Percentiles rank a stretch among this genome's conserved stretches.
These are phyloP conservation scores for Chloroidium sp. DNA, from an alignment of 163 green algal species.

Conservation along the genomic window DNA sequence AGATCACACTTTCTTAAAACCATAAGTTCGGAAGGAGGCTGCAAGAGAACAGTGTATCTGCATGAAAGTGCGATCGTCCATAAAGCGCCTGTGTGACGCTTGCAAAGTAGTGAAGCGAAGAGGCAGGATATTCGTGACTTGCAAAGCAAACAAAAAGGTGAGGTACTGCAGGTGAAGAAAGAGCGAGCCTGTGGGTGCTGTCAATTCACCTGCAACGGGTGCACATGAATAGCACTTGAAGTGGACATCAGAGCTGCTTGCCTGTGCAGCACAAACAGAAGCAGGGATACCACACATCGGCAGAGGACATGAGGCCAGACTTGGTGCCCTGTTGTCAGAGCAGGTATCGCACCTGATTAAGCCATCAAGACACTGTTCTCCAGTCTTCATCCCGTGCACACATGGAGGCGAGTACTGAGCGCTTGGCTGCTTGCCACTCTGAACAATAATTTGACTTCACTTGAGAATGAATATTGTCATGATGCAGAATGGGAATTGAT, in stretches of 20 bases:
- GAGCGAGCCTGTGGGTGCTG: background rate
- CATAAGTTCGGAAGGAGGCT: too few species aligned
- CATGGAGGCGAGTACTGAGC: background rate
- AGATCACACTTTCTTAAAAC: too few species aligned
- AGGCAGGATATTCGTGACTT: constrained; percentile 23
- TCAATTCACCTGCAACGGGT: background rate
- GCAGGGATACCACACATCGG: constrained; percentile 14
- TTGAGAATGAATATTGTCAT: background rate
- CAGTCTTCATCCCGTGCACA: background rate
- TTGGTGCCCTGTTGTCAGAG: too few species aligned
- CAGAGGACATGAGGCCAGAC: too few species aligned
- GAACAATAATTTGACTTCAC: background rate
- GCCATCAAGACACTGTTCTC: background rate
- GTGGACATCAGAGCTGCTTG: background rate
- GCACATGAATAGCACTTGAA: background rate
- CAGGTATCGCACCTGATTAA: too few species aligned
- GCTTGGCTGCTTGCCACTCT: background rate
- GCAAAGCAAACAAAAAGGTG: constrained; percentile 25
- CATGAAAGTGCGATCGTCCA: constrained; percentile 22
- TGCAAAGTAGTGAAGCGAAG: constrained; percentile 20
- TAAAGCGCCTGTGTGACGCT: constrained; percentile 19
- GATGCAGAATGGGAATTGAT: background rate
- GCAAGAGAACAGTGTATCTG: too few species aligned
- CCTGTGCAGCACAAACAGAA: constrained; percentile 26
- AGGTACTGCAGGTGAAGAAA: background rate